Conservation (phyloP, 2,329 filamentous ascomycete species). For the Fusarium annulatum region DNA sequence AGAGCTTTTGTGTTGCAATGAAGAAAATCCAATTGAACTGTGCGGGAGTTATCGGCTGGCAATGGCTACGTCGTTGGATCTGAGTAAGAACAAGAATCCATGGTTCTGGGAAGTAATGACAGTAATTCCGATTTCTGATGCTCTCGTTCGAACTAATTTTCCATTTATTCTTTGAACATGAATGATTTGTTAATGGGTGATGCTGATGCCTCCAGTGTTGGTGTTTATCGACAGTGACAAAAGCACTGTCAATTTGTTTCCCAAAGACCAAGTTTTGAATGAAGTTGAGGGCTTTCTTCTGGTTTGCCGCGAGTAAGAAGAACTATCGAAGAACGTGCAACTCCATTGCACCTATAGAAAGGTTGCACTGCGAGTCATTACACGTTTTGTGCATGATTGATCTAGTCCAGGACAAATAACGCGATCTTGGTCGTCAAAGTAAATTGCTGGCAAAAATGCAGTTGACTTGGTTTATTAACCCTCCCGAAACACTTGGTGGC, state of each 20-base stretch:
- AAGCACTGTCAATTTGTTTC: background rate
- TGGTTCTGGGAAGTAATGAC: background rate
- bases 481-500: background rate
- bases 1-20: background rate
- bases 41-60: conserved; percentile 24
- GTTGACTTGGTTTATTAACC: background rate
- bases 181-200: background rate
- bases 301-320: background rate
- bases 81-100: background rate
- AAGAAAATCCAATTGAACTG: conserved; percentile 3
- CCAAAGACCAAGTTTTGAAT: background rate
- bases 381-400: background rate
- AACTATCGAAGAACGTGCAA: background rate
- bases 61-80: background rate
- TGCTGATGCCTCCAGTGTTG: background rate
- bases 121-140: background rate
- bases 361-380: background rate
- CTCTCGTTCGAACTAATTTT: background rate
- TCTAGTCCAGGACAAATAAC: background rate
- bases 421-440: background rate
- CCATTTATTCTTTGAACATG: background rate
- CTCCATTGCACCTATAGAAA: background rate
- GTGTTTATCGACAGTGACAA: background rate
- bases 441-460: background rate
- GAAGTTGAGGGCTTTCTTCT: background rate